Evolutionary conservation across 2,329 filamentous ascomycete genomes (phyloP), one percentile per base, ranked within the genome.

Genomic region (Dissoconium aciculare): DNA sequence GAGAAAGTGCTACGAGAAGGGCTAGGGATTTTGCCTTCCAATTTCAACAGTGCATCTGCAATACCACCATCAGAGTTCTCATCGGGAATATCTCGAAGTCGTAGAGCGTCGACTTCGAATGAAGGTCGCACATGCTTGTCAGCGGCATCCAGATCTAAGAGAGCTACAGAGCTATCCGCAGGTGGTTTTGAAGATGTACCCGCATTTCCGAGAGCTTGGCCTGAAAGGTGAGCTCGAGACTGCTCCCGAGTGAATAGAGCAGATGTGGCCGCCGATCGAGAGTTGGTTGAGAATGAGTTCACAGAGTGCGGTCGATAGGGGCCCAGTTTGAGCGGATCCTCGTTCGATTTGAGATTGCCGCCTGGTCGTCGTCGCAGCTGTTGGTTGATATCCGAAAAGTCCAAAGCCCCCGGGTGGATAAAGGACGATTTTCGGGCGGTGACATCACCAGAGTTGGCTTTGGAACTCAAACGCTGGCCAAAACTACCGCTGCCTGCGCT

Each of bases 31-130:
- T 45, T 87, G 6, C 89, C 89, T 58, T 98, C 89, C 0, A 98
- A 66, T 48, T 95, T 98, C 44, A 85, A 58, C 30, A 98, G 55
- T 0, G 89, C 82, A n/a, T 85, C 84, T 50, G 95, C 89, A 15
- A 95, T 75, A 9, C 87, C 87, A 48, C 91, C 61, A 27, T 60
- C 60, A 13, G 78, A 76, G 37, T 91, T 82, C 17, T 34, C 14
- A 21, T 94, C 85, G 0, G 87, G 83, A 15, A 95, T 81, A 33
- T 80, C 75, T 2, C 85, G 82, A 32, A 98, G 70, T 44, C 81
- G 81, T 36, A 85, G 75, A 1, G 91, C 82, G 46, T 92, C 84
- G 3, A 70, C 77, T 53, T 95, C 83, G 44, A 95, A 94, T 0
- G 85, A 94, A 2, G 67, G 66, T 26, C 69, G 58, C 11, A 72